phyloP scores from a whole-genome alignment of 805 yeast species.

The Debaryomyces hansenii region DNA sequence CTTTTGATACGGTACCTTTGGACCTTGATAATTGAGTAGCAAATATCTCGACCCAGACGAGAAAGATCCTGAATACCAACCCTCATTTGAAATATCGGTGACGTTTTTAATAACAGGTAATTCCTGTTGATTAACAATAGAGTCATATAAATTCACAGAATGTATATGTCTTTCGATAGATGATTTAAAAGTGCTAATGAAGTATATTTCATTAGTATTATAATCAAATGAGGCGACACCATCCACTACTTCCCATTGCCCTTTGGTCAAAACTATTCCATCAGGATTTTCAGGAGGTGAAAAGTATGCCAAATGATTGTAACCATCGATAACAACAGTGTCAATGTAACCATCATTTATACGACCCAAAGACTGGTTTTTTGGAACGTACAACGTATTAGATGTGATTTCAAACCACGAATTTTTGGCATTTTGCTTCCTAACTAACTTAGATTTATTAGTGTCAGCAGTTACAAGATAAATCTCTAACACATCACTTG shows the following conservation, averaged over 20 bases:
- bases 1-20: conserved; percentile 75
- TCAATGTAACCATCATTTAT: conserved; percentile 73
- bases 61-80: conserved; percentile 71
- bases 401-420: conserved; percentile 57
- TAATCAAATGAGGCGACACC: conserved; percentile 60
- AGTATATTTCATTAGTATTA: conserved; percentile 51
- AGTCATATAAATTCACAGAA: conserved; percentile 54
- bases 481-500: conserved; percentile 55
- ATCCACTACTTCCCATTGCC: conserved; percentile 87
- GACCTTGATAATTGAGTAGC: conserved; percentile 73
- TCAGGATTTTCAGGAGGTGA: conserved; percentile 56
- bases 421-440: conserved; percentile 50
- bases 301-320: conserved; percentile 80
- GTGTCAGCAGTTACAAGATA: conserved; percentile 39
- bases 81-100: conserved; percentile 42
- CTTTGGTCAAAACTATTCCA: conserved; percentile 58
- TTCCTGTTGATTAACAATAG: conserved; percentile 25
- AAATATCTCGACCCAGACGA: conserved; percentile 78
- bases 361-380: conserved; percentile 32
- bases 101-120: conserved; percentile 50
- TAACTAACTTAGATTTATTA: conserved; percentile 32
- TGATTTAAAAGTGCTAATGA: conserved; percentile 70
- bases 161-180: conserved; percentile 85
- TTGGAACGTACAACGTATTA: conserved; percentile 36
- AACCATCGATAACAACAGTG: conserved; percentile 59